Conservation (phyloP, 2,329 filamentous ascomycete species). For the Diaporthe australafricana region DNA sequence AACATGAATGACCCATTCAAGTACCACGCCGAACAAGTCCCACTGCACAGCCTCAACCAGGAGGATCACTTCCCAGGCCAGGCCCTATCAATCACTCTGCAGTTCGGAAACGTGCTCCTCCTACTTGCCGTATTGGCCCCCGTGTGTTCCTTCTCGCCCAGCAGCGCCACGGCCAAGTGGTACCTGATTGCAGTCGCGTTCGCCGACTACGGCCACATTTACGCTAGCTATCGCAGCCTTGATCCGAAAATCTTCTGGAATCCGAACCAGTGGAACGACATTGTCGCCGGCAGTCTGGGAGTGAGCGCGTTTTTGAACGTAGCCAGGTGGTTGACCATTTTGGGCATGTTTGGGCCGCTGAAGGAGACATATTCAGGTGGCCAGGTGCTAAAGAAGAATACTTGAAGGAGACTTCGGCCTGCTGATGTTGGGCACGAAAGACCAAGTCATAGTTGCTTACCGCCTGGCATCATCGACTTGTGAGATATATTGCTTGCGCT, state of each 20-base stretch:
- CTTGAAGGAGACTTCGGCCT: neutral
- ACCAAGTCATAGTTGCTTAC: neutral
- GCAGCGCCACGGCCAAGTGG: constrained; percentile 40
- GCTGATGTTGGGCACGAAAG: neutral
- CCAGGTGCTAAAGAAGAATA: constrained; percentile 1
- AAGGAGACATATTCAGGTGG: neutral
- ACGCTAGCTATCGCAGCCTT: constrained; percentile 45
- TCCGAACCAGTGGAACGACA: constrained; percentile 44
- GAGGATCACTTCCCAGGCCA: constrained; percentile 38
- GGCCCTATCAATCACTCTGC: constrained; percentile 42
- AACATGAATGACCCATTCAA: constrained; percentile 41
- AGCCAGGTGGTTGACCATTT: constrained; percentile 43
- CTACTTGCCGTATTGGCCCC: constrained; percentile 46
- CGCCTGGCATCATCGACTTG: too few relatives aligned
- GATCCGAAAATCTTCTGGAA: constrained; percentile 44
- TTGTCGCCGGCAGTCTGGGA: constrained; percentile 44
- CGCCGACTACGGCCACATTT: constrained; percentile 51
- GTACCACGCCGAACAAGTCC: constrained; percentile 46
- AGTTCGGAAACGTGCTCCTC: constrained; percentile 47
- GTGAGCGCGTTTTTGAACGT: constrained; percentile 45
- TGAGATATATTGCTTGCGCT: too few relatives aligned
- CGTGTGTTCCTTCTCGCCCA: constrained; percentile 46
- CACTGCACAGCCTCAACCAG: constrained; percentile 37
- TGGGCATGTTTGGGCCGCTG: constrained; percentile 43
- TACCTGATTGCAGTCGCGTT: constrained; percentile 46